A percentile compares a stretch with the other conserved stretches of the same genome.
Evolutionary conservation across 2,329 filamentous ascomycete species (phyloP).

Genomic region (Cryphonectria nitschkei): DNA sequence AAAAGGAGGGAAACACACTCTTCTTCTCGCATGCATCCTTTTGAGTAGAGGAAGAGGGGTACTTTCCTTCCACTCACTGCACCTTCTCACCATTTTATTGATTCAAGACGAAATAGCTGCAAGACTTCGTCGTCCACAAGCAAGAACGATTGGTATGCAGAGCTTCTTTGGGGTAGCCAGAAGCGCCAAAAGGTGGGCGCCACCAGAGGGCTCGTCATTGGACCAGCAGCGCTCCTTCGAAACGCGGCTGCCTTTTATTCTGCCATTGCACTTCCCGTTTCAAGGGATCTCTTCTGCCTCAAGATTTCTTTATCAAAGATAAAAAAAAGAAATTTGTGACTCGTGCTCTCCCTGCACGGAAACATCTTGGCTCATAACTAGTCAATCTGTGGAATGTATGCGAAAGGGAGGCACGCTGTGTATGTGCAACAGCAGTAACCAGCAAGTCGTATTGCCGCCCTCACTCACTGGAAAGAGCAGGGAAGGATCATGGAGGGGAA

Average conservation of each 20-base stretch:
- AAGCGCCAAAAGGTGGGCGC: constrained; percentile 11
- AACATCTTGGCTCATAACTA: no score
- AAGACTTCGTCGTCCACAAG: background rate
- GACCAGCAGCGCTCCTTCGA: background rate
- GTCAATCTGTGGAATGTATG: no score
- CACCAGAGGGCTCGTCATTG: background rate
- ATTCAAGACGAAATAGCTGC: background rate
- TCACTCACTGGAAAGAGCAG: background rate
- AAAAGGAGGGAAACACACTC: background rate
- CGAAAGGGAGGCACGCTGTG: no score
- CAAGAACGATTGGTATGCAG: constrained; percentile 9
- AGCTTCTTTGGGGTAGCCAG: background rate
- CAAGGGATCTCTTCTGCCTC: background rate
- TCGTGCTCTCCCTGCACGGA: no score
- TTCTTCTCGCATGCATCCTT: background rate
- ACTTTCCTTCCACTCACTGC: background rate
- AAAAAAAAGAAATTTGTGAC: background rate
- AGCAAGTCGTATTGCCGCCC: background rate
- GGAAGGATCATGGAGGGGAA: no score
- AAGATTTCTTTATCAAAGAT: background rate
- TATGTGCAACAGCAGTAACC: background rate
- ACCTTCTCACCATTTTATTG: background rate
- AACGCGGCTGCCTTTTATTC: background rate
- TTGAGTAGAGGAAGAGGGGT: background rate
- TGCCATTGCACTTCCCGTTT: background rate